Conservation (phyloP, 345 rosid genomes). For the Linum trigynum region DNA sequence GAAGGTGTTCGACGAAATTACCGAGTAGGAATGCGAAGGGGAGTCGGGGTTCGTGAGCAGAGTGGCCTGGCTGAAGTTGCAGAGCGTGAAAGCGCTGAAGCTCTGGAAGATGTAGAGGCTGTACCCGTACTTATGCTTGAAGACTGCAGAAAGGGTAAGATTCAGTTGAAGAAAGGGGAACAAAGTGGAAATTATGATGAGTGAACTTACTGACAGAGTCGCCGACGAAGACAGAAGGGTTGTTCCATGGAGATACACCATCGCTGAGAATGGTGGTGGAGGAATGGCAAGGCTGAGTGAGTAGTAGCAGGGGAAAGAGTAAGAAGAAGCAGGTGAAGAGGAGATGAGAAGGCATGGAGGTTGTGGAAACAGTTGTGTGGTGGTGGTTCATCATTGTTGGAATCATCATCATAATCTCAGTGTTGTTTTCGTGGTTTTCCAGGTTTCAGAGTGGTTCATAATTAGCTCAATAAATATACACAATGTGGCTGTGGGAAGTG, state of each 20-base stretch:
- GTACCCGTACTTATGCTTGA: constrained; percentile 64
- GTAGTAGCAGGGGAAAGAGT: constrained; percentile 23
- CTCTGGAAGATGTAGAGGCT: constrained; percentile 78
- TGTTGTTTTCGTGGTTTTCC: neutral
- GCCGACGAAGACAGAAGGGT: constrained; percentile 62
- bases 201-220: constrained; percentile 57
- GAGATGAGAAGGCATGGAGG: neutral
- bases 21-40: constrained; percentile 44
- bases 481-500: no score
- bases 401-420: constrained; percentile 16
- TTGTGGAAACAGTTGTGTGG: neutral
- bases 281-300: constrained; percentile 25
- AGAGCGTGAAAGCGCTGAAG: constrained; percentile 63
- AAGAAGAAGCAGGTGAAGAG: constrained; percentile 18
- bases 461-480: no score
- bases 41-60: constrained; percentile 65
- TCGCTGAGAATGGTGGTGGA: constrained; percentile 53
- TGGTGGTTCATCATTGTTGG: neutral
- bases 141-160: constrained; percentile 31
- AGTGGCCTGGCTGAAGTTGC: constrained; percentile 70
- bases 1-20: constrained; percentile 17
- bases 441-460: neutral
- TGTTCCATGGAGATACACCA: constrained; percentile 61
- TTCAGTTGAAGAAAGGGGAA: neutral
- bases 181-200: neutral